Base-by-base conservation (phyloP, 371 early-diverging fungal genomes). In the Haplosporangium sp. region DNA sequence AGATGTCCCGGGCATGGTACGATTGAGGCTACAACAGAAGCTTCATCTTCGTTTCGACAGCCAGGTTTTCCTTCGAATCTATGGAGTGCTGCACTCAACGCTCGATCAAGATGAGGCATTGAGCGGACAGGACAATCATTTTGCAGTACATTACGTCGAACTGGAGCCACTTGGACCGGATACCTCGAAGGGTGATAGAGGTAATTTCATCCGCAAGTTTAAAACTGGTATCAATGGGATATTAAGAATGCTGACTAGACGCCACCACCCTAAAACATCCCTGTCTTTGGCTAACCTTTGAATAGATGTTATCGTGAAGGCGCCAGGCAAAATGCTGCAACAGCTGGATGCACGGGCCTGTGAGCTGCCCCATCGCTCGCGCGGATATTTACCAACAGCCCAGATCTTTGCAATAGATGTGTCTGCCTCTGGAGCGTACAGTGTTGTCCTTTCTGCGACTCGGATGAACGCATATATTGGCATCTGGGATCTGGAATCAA, bases 371-470 rank as follows among this genome's bases (percentile, higher is more conserved):
- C 45, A 58, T 6, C 4, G 10, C 20, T 7, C 18, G 9, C 16
- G 10, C 2, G 50, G 50, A 0, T 40, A 21, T 29, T 12, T 21
- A 3, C 42, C 46, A 7, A 67, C 41, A 42, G 59, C 67, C 5
- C 67, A 59, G 47, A 59, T 67, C 9, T 67, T 67, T 56, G 67
- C 59, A 8, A 53, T 59, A 9, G 67, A 67, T 51, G 21, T 38
- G 0, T 59, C 67, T 7, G 55, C 54, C 2, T 59, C 59, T 1
- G 60, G 59, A n/a, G 18, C 40, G n/a, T 59, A 54, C 23, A 47
- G 59, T 1, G 67, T 48, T 11, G 60, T 67, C 5, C 48, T 67
- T 36, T 67, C 67, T 21, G 59, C 67, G 18, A 59, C 59, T 9
- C 5, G 36, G 7, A 29, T 54, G 11, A 40, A 36, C 10, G 59